phyloP scores from a whole-genome alignment of 305 asterid species.

The Fraxinus sp. region DNA sequence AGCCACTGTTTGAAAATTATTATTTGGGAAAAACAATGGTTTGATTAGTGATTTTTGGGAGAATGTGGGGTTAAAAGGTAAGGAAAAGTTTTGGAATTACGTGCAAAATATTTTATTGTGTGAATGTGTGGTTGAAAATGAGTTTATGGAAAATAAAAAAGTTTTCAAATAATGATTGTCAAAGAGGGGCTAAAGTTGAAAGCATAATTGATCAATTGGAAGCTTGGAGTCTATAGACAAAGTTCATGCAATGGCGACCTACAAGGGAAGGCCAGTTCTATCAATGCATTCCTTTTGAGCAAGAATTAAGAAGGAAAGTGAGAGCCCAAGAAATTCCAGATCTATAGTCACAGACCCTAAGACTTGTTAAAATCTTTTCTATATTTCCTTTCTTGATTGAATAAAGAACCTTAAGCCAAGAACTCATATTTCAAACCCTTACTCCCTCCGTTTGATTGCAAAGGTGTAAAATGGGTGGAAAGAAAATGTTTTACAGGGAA shows the following conservation, averaged over 20 bases:
- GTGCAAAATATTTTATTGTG: too few relatives aligned
- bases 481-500: too few relatives aligned
- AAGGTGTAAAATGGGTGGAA: too few relatives aligned
- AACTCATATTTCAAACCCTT: not conserved
- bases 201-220: not conserved
- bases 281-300: not conserved
- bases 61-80: too few relatives aligned
- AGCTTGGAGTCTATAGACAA: not conserved
- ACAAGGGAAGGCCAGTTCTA: not conserved
- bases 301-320: not conserved
- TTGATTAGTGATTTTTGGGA: too few relatives aligned
- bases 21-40: too few relatives aligned
- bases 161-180: too few relatives aligned
- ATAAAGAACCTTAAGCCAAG: not conserved
- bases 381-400: not conserved
- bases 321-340: not conserved
- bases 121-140: too few relatives aligned
- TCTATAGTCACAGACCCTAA: not conserved
- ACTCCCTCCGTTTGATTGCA: not conserved
- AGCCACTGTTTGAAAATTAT: not conserved
- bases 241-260: not conserved
- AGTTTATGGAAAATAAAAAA: too few relatives aligned
- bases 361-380: not conserved
- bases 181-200: not conserved
- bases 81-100: too few relatives aligned